Evolutionary conservation across 139 green algal species (phyloP).

Genomic region (Coelastrella sp.): DNA sequence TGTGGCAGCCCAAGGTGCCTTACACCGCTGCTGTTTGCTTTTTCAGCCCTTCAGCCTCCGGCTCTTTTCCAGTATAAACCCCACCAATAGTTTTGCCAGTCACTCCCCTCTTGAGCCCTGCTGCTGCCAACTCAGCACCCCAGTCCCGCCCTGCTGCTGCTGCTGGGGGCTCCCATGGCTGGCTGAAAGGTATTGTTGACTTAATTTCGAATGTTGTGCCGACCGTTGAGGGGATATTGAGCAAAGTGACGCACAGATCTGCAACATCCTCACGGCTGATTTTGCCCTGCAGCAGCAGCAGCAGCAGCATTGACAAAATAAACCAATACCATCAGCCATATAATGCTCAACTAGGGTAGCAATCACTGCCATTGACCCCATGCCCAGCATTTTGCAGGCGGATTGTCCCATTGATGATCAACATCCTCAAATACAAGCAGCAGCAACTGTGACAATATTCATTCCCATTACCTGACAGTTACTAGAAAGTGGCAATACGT

Average conservation of each 20-base stretch:
- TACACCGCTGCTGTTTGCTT: background rate
- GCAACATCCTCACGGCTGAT: slow-evolving; percentile 87
- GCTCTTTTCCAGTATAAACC: slow-evolving; percentile 72
- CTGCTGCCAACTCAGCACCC: slow-evolving; percentile 48
- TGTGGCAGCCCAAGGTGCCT: background rate
- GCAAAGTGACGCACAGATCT: slow-evolving; percentile 80
- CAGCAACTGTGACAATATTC: no score
- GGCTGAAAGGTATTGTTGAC: slow-evolving; percentile 83
- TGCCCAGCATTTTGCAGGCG: no score
- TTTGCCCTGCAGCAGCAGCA: slow-evolving; percentile 75
- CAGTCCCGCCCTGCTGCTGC: slow-evolving; percentile 60
- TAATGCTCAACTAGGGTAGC: background rate
- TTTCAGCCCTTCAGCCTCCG: slow-evolving; percentile 51
- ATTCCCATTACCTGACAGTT: background rate
- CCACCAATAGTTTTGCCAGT: slow-evolving; percentile 82
- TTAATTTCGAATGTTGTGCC: slow-evolving; percentile 92
- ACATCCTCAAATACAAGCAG: no score
- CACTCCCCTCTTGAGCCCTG: slow-evolving; percentile 62
- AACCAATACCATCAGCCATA: background rate
- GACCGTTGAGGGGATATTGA: slow-evolving; percentile 59
- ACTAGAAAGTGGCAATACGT: background rate
- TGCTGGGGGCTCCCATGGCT: slow-evolving; percentile 58
- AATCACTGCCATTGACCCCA: background rate
- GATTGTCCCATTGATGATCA: no score
- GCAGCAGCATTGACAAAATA: background rate